Base-by-base conservation (phyloP, 768 basidiomycete genomes). In the Leccinum aurantiacum region DNA sequence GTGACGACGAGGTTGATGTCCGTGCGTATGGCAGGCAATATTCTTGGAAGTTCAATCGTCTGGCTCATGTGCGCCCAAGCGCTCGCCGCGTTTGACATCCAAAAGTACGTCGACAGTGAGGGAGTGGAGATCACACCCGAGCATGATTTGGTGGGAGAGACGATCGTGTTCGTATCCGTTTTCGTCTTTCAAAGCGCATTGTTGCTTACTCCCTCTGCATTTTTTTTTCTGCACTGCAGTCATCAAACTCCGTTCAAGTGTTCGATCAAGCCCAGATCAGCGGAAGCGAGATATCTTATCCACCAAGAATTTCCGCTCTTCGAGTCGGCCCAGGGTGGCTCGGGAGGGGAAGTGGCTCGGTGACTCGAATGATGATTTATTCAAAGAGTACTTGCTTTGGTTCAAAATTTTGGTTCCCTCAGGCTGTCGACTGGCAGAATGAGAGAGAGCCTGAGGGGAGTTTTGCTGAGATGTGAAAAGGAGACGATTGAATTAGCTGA, bases 101-200 rank as follows among this genome's bases (percentile, higher is more conserved):
- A 69, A 14, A 80, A 79, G 38, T 70, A 64, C 0, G 62, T 79
- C 1, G 76, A 76, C 56, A 73, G 79, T 19, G 17, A 41, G 0
- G 80, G 79, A 1, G 65, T 73, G 1, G 77, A 77, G 19, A 69
- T 82, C 27, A 74, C 77, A 0, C 81, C 82, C 4, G 78, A 82
- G 56, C 76, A 79, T 53, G 78, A 78, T 48, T 51, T 52, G 44
- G 63, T 55, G 4, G 66, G 66, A 8, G 63, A 25, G 4, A 59
- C 57, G 27, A 35, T 64, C 5, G 6, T 61, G 66, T 66, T 4
- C 7, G 51, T 52, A 5, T 7, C 5, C 22, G 13, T 13, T 48
- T 29, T 29, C 22, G 5, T 48, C 11, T 13, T 48, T 22, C 35
- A 3, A 38, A 19, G 9, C 3, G 2, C n/a, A 46, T 22, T 4